phyloP scores from a whole-genome alignment of 768 basidiomycete genomes.

The Pulveroboletus sp. region DNA sequence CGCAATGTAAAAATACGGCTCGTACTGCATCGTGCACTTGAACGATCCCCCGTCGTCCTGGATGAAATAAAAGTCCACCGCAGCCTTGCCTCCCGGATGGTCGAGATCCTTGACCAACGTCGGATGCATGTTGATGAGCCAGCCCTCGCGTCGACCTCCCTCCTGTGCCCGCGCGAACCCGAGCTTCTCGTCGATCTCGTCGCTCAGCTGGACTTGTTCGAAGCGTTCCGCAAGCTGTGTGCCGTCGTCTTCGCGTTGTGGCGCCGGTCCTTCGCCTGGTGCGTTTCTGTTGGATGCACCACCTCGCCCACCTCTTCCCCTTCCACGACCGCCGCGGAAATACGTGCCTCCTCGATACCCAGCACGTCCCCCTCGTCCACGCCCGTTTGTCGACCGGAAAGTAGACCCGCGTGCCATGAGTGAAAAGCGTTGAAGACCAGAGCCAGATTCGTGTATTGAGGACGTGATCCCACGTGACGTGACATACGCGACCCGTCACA shows the following conservation, averaged over 20 bases:
- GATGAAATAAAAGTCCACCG: conserved; percentile 96
- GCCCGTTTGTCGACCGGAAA: conserved; percentile 52
- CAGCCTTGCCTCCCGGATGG: conserved; percentile 79
- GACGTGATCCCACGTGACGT: conserved; percentile 20
- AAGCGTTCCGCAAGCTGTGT: conserved; percentile 83
- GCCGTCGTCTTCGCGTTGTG: conserved; percentile 84
- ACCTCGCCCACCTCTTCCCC: conserved; percentile 40
- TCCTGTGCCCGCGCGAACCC: conserved; percentile 83
- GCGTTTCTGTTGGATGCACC: conserved; percentile 30
- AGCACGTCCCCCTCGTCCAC: conserved; percentile 37
- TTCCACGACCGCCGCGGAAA: conserved; percentile 47
- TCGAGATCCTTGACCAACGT: conserved; percentile 85
- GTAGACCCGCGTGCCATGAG: conserved; percentile 44
- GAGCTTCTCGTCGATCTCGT: conserved; percentile 91
- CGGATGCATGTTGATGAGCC: conserved; percentile 99
- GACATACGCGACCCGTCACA: conserved; percentile 26
- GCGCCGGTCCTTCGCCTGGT: conserved; percentile 46
- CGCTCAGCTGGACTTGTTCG: conserved; percentile 67
- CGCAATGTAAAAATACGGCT: conserved; percentile 91
- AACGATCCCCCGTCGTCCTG: conserved; percentile 96
- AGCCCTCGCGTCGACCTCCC: conserved; percentile 75
- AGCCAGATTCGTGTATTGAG: conserved; percentile 8
- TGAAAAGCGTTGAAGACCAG: background rate
- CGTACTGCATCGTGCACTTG: conserved; percentile 88
- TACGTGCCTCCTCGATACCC: conserved; percentile 28